Evolutionary conservation across 2,329 filamentous ascomycete species (phyloP).

Genomic region (Colletotrichum orbiculare): DNA sequence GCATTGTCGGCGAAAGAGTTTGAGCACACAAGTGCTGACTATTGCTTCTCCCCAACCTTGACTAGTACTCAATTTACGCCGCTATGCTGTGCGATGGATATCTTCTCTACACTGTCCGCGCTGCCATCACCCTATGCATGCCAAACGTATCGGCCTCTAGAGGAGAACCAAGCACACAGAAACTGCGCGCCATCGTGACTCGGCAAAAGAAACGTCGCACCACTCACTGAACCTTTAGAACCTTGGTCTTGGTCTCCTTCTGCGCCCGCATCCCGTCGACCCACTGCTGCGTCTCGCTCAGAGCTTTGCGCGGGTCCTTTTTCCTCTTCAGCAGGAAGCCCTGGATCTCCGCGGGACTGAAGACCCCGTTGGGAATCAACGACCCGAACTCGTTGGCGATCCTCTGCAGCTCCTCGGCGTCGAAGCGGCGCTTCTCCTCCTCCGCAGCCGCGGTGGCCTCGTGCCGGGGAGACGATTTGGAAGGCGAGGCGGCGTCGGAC

Average conservation of each 20-base stretch:
- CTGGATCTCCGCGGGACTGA: conserved; percentile 73
- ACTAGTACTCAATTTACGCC: no score
- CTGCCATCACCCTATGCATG: no score
- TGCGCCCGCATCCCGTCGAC: conserved; percentile 61
- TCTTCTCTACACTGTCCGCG: no score
- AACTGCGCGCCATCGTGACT: no score
- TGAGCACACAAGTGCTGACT: no score
- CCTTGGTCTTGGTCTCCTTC: conserved; percentile 61
- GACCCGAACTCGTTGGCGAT: conserved; percentile 62
- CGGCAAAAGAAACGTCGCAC: background rate
- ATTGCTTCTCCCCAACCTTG: no score
- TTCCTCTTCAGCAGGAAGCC: conserved; percentile 73
- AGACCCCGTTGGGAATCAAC: conserved; percentile 61
- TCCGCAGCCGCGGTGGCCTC: conserved; percentile 2
- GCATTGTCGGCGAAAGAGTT: no score
- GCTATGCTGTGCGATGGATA: no score
- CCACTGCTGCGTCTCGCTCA: conserved; percentile 65
- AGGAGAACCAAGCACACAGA: no score
- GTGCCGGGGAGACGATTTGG: background rate
- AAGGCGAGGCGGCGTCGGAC: conserved; percentile 10
- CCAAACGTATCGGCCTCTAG: no score
- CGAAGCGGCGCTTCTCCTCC: conserved; percentile 34
- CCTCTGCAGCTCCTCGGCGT: conserved; percentile 51
- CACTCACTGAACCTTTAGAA: conserved; percentile 58
- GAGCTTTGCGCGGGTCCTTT: conserved; percentile 65